A percentile compares a stretch with the other conserved stretches of the same genome.
These are phyloP conservation scores for Mycena leptocephala DNA, from an alignment of 768 basidiomycete genomes.

Conservation along the genomic window DNA sequence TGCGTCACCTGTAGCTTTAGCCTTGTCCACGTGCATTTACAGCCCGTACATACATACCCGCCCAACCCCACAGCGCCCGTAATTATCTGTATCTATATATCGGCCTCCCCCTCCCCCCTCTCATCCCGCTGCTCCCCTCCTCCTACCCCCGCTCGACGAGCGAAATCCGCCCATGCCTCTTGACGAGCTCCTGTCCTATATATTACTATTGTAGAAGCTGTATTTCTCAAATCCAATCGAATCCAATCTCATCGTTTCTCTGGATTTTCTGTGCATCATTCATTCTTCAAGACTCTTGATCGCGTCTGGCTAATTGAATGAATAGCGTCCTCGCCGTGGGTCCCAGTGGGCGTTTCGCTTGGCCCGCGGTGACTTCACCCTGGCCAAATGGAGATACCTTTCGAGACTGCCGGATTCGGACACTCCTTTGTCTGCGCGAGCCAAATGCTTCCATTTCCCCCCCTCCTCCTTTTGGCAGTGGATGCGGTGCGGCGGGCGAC, in stretches of 20 bases:
- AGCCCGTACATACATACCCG: not conserved
- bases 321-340: not conserved
- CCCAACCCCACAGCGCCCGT: slow-evolving; percentile 2
- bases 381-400: not conserved
- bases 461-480: not conserved
- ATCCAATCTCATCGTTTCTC: not conserved
- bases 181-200: slow-evolving; percentile 25
- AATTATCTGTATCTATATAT: slow-evolving; percentile 42
- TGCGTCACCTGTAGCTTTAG: too few species aligned
- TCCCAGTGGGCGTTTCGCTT: not conserved
- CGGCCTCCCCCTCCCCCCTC: not conserved
- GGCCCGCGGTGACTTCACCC: not conserved
- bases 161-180: slow-evolving; percentile 3
- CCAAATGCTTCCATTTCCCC: not conserved
- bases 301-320: not conserved
- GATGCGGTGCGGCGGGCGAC: too few species aligned
- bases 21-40: slow-evolving; percentile 2
- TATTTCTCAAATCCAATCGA: slow-evolving; percentile 15
- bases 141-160: not conserved
- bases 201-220: slow-evolving; percentile 29
- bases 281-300: too few species aligned
- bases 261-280: too few species aligned
- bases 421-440: not conserved
- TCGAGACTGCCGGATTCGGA: not conserved
- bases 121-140: not conserved